Percentiles rank a stretch among this genome's conserved stretches.
Conservation (phyloP, 2,329 filamentous ascomycete genomes). For the Epichloe uncinata region DNA sequence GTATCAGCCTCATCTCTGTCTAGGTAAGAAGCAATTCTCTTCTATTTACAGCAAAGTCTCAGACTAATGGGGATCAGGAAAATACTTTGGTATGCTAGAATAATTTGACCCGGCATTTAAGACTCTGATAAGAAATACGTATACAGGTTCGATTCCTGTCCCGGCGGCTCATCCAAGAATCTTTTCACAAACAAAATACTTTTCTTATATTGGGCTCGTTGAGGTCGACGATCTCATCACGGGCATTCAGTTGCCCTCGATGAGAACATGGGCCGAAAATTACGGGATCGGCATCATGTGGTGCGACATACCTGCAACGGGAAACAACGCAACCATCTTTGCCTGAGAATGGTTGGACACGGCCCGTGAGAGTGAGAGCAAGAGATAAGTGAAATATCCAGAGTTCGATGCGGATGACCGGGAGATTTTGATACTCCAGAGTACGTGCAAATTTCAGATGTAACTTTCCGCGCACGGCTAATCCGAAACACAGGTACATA, state of each 20-base stretch:
- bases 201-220: slow-evolving; percentile 27
- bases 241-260: slow-evolving; percentile 31
- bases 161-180: slow-evolving; percentile 22
- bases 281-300: slow-evolving; percentile 34
- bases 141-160: slow-evolving; percentile 10
- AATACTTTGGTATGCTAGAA: slow-evolving; percentile 35
- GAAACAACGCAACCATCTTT: background rate
- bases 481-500: background rate
- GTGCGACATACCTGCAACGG: slow-evolving; percentile 24
- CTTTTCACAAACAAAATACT: slow-evolving; percentile 25
- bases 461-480: background rate
- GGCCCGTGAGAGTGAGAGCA: slow-evolving; percentile 16
- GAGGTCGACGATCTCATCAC: slow-evolving; percentile 25
- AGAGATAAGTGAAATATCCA: slow-evolving; percentile 36
- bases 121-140: slow-evolving; percentile 16
- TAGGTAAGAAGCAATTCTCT: background rate
- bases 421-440: slow-evolving; percentile 5
- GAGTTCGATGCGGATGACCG: slow-evolving; percentile 36
- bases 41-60: no score
- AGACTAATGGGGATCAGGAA: slow-evolving; percentile 17
- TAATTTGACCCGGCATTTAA: slow-evolving; percentile 34
- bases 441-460: background rate
- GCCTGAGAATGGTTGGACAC: slow-evolving; percentile 25
- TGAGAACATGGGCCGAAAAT: slow-evolving; percentile 27
- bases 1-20: slow-evolving; percentile 1